Base-by-base conservation (phyloP, 2,329 filamentous ascomycete genomes). In the Aspergillus tanneri region DNA sequence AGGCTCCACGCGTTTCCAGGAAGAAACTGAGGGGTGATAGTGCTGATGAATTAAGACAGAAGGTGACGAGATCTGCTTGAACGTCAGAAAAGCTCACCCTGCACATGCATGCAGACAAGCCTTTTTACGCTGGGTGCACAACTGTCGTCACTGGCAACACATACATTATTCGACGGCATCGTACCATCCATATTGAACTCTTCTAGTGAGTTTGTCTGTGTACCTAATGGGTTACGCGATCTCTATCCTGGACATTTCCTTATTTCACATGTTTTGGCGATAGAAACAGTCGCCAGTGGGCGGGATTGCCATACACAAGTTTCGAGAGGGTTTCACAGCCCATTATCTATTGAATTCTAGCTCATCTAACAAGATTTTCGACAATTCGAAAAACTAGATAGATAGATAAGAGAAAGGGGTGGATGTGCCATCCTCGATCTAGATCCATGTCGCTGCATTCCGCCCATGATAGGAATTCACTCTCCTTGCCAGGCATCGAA, bases 81-180 rank as follows among this genome's bases (percentile, higher is more conserved):
- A 34, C 43, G 43, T 35, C 25, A 46, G 34, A 21, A 30, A n/a
- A 30, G 7, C 30, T 34, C 16, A 14, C 25, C 30, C 27, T 44
- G 40, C 41, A 44, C 32, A 30, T 49, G 34, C 21, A 38, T 40
- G 46, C 22, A 34, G 8, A 18, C 14, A 14, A 3, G 30, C 28
- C 30, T 16, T 34, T 2, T 34, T n/a, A n/a, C n/a, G n/a, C 30
- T 18, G 2, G 10, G 8, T 34, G 16, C 30, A 18, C 16, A 9
- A 10, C 30, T 5, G 4, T 34, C n/a, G 12, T 34, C 30, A 16
- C 16, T 34, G 30, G 19, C 30, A 34, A 14, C 16, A 18, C 30
- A 8, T 18, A n/a, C 14, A 34, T 12, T 6, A 11, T 34, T 34
- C 30, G 8, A 34, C 14, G 14, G 11, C 30, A 6, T 18, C 19